Evolutionary conservation across 176 grass and related monocot species (phyloP).

Genomic region (Urochloa ruziziensis): DNA sequence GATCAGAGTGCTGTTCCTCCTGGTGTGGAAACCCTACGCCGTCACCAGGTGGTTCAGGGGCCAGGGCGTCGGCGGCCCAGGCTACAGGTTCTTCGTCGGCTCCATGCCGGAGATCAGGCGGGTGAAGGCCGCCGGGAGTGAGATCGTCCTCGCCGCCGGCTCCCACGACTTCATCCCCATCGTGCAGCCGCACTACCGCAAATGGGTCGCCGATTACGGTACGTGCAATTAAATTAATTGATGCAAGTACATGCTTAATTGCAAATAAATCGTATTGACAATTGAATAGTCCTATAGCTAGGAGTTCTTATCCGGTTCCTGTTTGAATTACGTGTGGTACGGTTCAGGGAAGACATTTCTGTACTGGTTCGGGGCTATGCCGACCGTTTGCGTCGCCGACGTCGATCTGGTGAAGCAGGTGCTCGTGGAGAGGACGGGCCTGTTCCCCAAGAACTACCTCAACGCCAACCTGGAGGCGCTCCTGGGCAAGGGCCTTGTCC

Average conservation of each 20-base stretch:
- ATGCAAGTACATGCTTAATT: not conserved
- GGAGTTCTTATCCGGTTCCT: not conserved
- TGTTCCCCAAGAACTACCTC: slow-evolving; percentile 3
- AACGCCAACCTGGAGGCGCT: slow-evolving; percentile 10
- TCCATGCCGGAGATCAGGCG: slow-evolving; percentile 30
- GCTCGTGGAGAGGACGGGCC: not conserved
- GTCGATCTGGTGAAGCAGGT: slow-evolving; percentile 20
- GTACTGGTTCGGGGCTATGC: slow-evolving; percentile 15
- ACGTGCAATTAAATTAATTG: too few relatives aligned
- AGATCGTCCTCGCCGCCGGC: not conserved
- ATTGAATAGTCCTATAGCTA: too few relatives aligned
- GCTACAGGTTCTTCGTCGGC: slow-evolving; percentile 31
- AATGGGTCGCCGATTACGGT: slow-evolving; percentile 38
- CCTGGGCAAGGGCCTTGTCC: slow-evolving; percentile 24
- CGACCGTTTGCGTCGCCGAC: not conserved
- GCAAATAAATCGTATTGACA: too few relatives aligned
- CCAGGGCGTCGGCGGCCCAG: slow-evolving; percentile 30
- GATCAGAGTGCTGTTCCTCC: slow-evolving; percentile 1
- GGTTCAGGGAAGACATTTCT: slow-evolving; percentile 10
- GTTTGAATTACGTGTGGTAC: not conserved
- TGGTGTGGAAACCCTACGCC: slow-evolving; percentile 23
- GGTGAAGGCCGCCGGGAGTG: not conserved
- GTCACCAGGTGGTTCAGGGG: not conserved
- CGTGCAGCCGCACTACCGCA: slow-evolving; percentile 26
- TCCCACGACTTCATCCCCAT: slow-evolving; percentile 35